phyloP scores from a whole-genome alignment of 1,284 basidiomycete species.

The Austroboletus novae-zelandiae region DNA sequence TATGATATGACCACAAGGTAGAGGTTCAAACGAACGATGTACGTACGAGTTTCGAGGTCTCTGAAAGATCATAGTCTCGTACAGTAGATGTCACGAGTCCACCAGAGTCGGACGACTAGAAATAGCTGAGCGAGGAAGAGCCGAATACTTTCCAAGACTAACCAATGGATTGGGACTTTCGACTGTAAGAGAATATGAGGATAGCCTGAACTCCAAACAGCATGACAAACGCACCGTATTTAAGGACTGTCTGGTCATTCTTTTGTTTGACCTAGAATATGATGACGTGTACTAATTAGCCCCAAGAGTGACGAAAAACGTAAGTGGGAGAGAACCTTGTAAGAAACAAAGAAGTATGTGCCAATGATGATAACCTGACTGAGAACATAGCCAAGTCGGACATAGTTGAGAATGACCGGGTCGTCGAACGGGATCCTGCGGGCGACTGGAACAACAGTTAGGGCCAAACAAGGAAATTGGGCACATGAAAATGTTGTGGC shows the following conservation, averaged over 20 bases:
- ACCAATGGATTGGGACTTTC: conserved; percentile 64
- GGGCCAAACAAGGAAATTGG: not conserved
- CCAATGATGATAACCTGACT: conserved; percentile 71
- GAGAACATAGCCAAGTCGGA: conserved; percentile 80
- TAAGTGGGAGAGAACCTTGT: conserved; percentile 49
- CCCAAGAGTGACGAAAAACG: not conserved
- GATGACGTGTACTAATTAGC: conserved; percentile 21
- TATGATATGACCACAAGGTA: not conserved
- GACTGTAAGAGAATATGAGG: conserved; percentile 39
- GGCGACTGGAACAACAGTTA: conserved; percentile 56
- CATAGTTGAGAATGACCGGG: conserved; percentile 78
- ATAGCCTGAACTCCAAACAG: not conserved
- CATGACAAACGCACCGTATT: conserved; percentile 72
- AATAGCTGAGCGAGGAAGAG: conserved; percentile 5
- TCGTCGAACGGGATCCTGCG: conserved; percentile 91
- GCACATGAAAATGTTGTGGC: conserved; percentile 11
- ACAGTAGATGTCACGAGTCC: conserved; percentile 91
- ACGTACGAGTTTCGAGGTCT: conserved; percentile 84
- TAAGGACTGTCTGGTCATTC: conserved; percentile 94
- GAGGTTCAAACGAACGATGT: not conserved
- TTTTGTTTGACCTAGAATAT: conserved; percentile 77
- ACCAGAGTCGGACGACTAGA: conserved; percentile 68
- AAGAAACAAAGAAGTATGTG: conserved; percentile 74
- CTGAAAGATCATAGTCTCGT: conserved; percentile 88
- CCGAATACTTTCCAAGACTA: conserved; percentile 14